Base-by-base conservation (phyloP, 1,284 basidiomycete genomes). In the Hypsizygus ulmarius region DNA sequence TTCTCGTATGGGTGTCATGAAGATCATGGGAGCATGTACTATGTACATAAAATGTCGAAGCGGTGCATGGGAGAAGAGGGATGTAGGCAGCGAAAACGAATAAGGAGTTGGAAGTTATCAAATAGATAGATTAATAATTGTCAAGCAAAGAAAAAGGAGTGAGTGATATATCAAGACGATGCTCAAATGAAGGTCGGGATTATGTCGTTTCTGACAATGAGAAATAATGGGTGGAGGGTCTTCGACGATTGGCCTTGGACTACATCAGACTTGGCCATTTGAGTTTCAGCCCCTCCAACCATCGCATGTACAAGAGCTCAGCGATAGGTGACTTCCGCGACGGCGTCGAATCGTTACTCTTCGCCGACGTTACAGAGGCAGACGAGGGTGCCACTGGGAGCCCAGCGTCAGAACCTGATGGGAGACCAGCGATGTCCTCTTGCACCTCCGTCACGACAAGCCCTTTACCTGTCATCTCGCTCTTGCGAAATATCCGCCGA, bases 261-360 rank as follows among this genome's bases (percentile, higher is more conserved):
- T 49, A 86, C 52, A 84, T 66, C 46, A 88, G 73, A 60, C 75
- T 87, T 3, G 90, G 89, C 91, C 91, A 93, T 64, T 92, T 93
- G 60, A 93, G 72, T 68, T 82, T 86, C 45, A 97, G 68, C 1
- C 93, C 93, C 62, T 97, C 92, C 19, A 97, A 72, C 95, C 95
- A 98, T 39, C 96, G 82, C 75, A 95, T 87, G 65, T 97, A 98
- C 21, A 98, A 73, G 55, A 98, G 75, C 64, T 97, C 94, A 14
- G 93, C 88, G 33, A 98, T 93, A 1, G 94, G 93, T 15, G 85
- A 87, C 63, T 84, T 87, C 53, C 79, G 74, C 37, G 60, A 56
- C 8, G 68, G 58, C 32, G 73, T 69, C 2, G 66, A 49, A 18
- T 74, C 74, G 14, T 71, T 69, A 47, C 56, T 55, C 57, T 69